A percentile compares a stretch with the other conserved stretches of the same genome.
Conservation (phyloP, 352 stramenopile genomes). For the Phytophthora capsici region DNA sequence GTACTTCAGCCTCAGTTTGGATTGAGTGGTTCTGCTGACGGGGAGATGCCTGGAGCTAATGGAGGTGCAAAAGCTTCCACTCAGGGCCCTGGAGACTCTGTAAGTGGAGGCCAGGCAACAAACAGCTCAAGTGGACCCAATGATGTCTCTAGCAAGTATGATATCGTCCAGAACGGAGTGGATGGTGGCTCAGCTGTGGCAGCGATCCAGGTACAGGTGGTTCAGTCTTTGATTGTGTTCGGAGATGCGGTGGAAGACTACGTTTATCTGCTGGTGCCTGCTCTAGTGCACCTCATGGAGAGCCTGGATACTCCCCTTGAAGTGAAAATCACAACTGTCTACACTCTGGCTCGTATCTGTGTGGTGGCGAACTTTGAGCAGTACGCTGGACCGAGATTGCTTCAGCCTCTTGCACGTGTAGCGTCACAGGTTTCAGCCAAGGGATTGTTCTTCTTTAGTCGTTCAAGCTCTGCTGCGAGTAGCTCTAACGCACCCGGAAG, state of each 20-base stretch:
- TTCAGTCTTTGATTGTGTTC: slow-evolving; percentile 92
- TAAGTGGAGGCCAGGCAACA: slow-evolving; percentile 3
- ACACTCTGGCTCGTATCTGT: slow-evolving; percentile 71
- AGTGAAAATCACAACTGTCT: slow-evolving; percentile 79
- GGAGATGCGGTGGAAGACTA: slow-evolving; percentile 93
- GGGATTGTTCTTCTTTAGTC: slow-evolving; percentile 65
- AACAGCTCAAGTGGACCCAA: slow-evolving; percentile 25
- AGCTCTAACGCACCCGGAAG: slow-evolving; percentile 14
- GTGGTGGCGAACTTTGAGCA: slow-evolving; percentile 79
- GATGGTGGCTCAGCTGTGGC: slow-evolving; percentile 26
- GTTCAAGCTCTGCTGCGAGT: slow-evolving; percentile 37
- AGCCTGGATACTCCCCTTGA: slow-evolving; percentile 85
- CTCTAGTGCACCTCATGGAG: slow-evolving; percentile 94
- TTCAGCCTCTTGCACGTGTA: slow-evolving; percentile 75
- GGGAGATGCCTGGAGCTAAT: slow-evolving; percentile 29
- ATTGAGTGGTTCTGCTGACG: slow-evolving; percentile 57
- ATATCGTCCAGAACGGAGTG: slow-evolving; percentile 35
- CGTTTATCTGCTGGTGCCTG: slow-evolving; percentile 94
- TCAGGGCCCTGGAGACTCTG: slow-evolving; percentile 22
- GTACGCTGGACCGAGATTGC: slow-evolving; percentile 75
- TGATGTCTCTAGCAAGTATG: slow-evolving; percentile 34
- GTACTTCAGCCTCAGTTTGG: slow-evolving; percentile 85
- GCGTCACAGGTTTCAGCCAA: slow-evolving; percentile 79
- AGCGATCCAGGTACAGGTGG: slow-evolving; percentile 81
- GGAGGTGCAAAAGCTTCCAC: slow-evolving; percentile 14